Evolutionary conservation across 306 rosid species (phyloP).

Genomic region (Vachellia pachyceras): DNA sequence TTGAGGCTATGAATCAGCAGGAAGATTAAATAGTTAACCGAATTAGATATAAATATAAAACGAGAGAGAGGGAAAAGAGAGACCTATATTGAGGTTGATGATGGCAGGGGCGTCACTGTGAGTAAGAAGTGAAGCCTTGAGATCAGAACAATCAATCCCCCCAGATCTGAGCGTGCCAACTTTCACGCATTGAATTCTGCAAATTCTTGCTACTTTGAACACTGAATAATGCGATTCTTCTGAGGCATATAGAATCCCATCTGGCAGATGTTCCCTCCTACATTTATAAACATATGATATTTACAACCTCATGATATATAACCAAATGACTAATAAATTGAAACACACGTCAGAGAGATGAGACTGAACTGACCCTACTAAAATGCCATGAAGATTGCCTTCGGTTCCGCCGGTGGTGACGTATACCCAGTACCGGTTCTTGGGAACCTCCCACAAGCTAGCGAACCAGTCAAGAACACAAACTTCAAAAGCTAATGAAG

Average conservation of each 20-base stretch:
- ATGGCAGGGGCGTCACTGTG: background rate
- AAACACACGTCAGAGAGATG: background rate
- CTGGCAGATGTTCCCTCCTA: background rate
- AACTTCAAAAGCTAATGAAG: background rate
- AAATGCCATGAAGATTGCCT: slow-evolving; percentile 6
- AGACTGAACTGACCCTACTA: background rate
- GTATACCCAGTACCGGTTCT: background rate
- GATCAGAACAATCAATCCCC: background rate
- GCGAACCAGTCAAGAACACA: slow-evolving; percentile 4
- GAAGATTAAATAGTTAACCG: background rate
- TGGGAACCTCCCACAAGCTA: background rate
- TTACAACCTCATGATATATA: background rate
- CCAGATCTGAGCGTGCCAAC: background rate
- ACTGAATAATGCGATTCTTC: background rate
- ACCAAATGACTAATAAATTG: background rate
- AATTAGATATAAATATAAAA: background rate
- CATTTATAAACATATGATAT: background rate
- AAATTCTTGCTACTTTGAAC: slow-evolving; percentile 1
- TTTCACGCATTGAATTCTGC: background rate
- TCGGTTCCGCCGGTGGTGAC: background rate
- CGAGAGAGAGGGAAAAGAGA: background rate
- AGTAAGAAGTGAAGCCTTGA: background rate
- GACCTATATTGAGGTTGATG: background rate
- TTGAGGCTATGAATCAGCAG: background rate
- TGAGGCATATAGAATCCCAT: background rate